phyloP scores from a whole-genome alignment of 345 rosid species.

The Toxicodendron radicans region DNA sequence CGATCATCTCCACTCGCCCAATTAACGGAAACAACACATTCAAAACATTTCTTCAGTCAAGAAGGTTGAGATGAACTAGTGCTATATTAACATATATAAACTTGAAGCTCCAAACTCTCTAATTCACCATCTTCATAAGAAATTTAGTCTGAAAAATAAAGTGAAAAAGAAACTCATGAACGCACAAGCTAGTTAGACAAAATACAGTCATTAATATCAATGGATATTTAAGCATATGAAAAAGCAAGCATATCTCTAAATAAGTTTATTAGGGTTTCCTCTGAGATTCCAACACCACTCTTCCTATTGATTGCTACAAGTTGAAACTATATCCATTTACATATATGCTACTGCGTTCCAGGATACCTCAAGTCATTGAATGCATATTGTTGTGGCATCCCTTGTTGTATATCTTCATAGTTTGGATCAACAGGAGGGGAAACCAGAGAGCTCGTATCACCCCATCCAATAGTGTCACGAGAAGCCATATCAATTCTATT shows the following conservation, averaged over 20 bases:
- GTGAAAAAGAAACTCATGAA: background rate
- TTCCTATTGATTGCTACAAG: slow-evolving; percentile 11
- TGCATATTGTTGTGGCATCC: slow-evolving; percentile 28
- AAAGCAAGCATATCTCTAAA: slow-evolving; percentile 11
- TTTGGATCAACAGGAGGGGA: slow-evolving; percentile 27
- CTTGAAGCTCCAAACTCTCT: slow-evolving; percentile 11
- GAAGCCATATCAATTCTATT: slow-evolving; percentile 13
- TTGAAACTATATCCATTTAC: slow-evolving; percentile 13
- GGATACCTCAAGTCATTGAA: slow-evolving; percentile 31
- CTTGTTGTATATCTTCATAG: slow-evolving; percentile 30
- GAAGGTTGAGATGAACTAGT: background rate
- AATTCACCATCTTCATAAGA: slow-evolving; percentile 14
- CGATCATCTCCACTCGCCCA: slow-evolving; percentile 8
- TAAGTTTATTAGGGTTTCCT: slow-evolving; percentile 36
- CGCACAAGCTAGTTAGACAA: background rate
- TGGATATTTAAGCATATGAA: slow-evolving; percentile 12
- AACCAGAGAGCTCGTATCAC: slow-evolving; percentile 28
- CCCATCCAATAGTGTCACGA: slow-evolving; percentile 27
- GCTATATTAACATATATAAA: background rate
- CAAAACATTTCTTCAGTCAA: background rate
- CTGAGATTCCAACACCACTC: slow-evolving; percentile 17
- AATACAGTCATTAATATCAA: slow-evolving; percentile 17
- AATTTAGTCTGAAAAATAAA: slow-evolving; percentile 9
- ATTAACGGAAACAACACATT: slow-evolving; percentile 5
- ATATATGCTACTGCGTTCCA: slow-evolving; percentile 17